Evolutionary conservation across 495 filamentous ascomycete genomes (phyloP).

Genomic region (Sporormia fimetaria): DNA sequence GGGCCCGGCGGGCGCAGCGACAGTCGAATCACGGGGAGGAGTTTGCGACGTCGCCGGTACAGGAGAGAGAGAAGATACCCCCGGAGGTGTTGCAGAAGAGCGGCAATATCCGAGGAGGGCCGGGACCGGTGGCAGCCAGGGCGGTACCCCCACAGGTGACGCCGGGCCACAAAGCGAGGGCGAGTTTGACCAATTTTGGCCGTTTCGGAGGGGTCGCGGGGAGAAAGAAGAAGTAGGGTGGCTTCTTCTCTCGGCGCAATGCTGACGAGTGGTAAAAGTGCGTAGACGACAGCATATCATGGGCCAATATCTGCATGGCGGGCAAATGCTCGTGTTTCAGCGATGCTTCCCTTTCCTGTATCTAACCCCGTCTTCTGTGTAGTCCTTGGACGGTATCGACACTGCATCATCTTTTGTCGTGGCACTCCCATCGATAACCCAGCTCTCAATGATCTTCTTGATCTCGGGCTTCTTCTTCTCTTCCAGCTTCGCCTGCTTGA

Average conservation of each 20-base stretch:
- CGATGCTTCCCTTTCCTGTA: conserved; percentile 30
- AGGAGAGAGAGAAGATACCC: conserved; percentile 19
- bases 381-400: conserved; percentile 1
- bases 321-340: conserved; percentile 10
- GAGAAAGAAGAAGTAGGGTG: conserved; percentile 19
- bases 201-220: conserved; percentile 23
- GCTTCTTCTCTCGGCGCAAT: too few relatives aligned
- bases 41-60: conserved; percentile 7
- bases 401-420: not conserved
- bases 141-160: not conserved
- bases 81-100: conserved; percentile 20
- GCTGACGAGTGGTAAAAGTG: too few relatives aligned
- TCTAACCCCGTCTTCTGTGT: conserved; percentile 20
- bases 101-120: conserved; percentile 2
- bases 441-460: conserved; percentile 57
- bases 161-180: conserved; percentile 14
- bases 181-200: conserved; percentile 18
- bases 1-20: conserved; percentile 46
- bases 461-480: conserved; percentile 42
- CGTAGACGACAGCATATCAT: too few relatives aligned
- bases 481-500: conserved; percentile 57
- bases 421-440: conserved; percentile 46
- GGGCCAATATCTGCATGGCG: not conserved
- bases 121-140: conserved; percentile 1
- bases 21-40: conserved; percentile 21